Evolutionary conservation across 2,329 filamentous ascomycete species (phyloP).

Genomic region (Alternaria burnsii): DNA sequence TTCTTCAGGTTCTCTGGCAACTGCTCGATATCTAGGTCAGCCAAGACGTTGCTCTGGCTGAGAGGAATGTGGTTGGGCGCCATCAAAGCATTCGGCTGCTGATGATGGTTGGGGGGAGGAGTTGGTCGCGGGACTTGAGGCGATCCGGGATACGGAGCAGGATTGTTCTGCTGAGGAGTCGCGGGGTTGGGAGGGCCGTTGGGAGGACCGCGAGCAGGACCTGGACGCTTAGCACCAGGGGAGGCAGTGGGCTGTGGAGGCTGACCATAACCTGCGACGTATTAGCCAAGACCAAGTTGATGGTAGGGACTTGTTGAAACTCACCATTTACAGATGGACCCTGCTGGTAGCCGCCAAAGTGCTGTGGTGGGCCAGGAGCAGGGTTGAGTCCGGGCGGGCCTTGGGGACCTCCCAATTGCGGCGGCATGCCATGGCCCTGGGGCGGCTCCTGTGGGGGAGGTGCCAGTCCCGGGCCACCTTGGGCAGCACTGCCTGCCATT

Average conservation of each 20-base stretch:
- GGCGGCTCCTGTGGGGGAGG: constrained; percentile 69
- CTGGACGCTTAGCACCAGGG: constrained; percentile 79
- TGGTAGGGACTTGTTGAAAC: constrained; percentile 30
- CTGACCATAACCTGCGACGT: constrained; percentile 74
- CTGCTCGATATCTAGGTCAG: constrained; percentile 86
- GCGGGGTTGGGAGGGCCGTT: constrained; percentile 71
- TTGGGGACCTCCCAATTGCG: constrained; percentile 74
- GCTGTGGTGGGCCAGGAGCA: constrained; percentile 67
- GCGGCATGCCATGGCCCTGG: constrained; percentile 65
- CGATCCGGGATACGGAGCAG: constrained; percentile 86
- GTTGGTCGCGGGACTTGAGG: constrained; percentile 84
- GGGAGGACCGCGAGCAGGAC: constrained; percentile 67
- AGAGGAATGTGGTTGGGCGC: constrained; percentile 53
- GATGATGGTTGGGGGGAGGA: constrained; percentile 60
- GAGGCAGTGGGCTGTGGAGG: constrained; percentile 85
- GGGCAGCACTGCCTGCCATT: constrained; percentile 86
- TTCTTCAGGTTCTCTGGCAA: constrained; percentile 89
- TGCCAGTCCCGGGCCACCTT: constrained; percentile 84
- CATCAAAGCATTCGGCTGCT: constrained; percentile 47
- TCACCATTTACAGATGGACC: constrained; percentile 69
- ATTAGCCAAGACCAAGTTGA: constrained; percentile 17
- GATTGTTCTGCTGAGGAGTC: constrained; percentile 90
- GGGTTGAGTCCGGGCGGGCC: constrained; percentile 72
- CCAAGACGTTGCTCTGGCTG: constrained; percentile 72
- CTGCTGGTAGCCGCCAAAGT: constrained; percentile 76